Conservation (phyloP, 1,284 basidiomycete genomes). For the Stygiomarasmius scandens region DNA sequence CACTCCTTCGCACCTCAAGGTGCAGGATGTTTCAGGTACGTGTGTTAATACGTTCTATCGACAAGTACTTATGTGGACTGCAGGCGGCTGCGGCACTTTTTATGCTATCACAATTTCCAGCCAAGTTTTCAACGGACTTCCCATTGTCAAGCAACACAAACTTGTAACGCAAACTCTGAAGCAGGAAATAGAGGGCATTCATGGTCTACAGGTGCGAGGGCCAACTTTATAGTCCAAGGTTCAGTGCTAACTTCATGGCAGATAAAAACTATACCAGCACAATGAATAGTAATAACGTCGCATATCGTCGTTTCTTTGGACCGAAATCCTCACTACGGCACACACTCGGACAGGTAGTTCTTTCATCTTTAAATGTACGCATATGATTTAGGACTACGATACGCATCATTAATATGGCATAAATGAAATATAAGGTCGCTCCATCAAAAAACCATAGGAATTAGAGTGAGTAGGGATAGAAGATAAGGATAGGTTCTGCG, state of each 20-base stretch:
- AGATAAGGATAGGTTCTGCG: background rate
- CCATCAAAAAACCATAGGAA: background rate
- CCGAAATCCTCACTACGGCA: too few species aligned
- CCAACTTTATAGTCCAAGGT: background rate
- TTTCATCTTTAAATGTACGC: background rate
- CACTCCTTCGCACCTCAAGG: conserved; percentile 73
- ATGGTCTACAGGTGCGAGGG: conserved; percentile 85
- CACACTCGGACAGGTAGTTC: too few species aligned
- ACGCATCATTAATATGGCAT: background rate
- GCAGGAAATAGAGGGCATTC: conserved; percentile 89
- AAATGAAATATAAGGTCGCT: background rate
- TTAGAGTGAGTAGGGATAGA: background rate
- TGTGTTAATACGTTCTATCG: conserved; percentile 1
- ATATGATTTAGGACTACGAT: background rate
- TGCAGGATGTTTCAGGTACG: conserved; percentile 89
- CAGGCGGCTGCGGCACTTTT: conserved; percentile 95
- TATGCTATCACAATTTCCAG: conserved; percentile 93
- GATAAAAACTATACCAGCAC: background rate
- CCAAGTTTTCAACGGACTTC: conserved; percentile 81
- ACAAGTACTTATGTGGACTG: background rate
- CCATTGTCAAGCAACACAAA: conserved; percentile 92
- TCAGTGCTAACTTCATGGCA: background rate
- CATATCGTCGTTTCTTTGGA: background rate
- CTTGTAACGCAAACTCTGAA: conserved; percentile 89
- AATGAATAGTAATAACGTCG: background rate